Conservation (phyloP, 2,329 filamentous ascomycete genomes). For the Sclerotinia spermophila region DNA sequence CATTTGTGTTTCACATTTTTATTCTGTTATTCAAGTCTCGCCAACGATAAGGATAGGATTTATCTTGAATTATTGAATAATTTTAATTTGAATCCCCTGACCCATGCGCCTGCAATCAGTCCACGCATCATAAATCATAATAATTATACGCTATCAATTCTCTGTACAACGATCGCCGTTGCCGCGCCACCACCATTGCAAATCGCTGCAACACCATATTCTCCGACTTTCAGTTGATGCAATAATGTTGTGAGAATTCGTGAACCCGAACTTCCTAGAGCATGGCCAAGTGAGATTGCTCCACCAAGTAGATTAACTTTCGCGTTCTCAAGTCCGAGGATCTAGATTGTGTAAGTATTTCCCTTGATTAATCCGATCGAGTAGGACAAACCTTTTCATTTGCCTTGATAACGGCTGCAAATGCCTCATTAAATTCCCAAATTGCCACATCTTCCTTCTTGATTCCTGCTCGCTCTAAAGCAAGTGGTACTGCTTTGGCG, state of each 20-base stretch:
- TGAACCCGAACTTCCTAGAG: conserved; percentile 87
- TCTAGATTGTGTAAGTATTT: conserved; percentile 26
- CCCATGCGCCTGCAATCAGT: background rate
- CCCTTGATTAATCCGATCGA: background rate
- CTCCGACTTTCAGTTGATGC: conserved; percentile 83
- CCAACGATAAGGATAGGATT: background rate
- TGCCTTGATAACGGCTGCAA: conserved; percentile 90
- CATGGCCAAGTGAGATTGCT: conserved; percentile 88
- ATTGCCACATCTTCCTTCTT: conserved; percentile 86
- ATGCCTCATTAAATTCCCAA: conserved; percentile 99
- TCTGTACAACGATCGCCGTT: conserved; percentile 87
- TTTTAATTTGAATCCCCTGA: background rate
- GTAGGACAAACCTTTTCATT: conserved; percentile 68
- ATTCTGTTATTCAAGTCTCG: background rate
- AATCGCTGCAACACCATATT: conserved; percentile 94
- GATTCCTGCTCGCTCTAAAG: conserved; percentile 83
- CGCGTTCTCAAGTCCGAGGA: conserved; percentile 68
- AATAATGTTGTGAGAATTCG: conserved; percentile 86
- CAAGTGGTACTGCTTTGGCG: conserved; percentile 85
- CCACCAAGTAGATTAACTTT: conserved; percentile 86
- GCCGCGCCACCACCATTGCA: conserved; percentile 96
- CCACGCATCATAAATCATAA: background rate
- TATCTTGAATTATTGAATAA: background rate
- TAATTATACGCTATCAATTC: conserved; percentile 50
- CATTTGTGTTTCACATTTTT: background rate